Conservation (phyloP, 345 rosid genomes). For the Hirschfeldia incana region DNA sequence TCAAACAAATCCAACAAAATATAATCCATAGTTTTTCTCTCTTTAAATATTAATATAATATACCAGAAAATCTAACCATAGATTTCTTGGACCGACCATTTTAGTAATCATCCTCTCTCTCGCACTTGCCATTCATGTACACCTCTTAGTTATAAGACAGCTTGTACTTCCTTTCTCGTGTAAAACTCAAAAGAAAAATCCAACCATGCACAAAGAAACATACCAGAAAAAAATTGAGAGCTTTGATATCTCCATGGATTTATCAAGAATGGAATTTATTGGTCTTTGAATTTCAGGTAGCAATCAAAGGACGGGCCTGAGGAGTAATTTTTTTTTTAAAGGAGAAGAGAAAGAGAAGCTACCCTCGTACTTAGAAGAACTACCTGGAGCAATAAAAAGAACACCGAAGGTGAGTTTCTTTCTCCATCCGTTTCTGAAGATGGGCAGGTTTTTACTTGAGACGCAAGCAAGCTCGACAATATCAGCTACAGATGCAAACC, state of each 20-base stretch:
- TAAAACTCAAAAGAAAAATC: slow-evolving; percentile 7
- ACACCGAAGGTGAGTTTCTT: slow-evolving; percentile 8
- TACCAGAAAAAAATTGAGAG: background rate
- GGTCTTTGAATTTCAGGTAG: slow-evolving; percentile 1
- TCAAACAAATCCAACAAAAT: slow-evolving; percentile 7
- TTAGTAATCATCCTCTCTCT: slow-evolving; percentile 10
- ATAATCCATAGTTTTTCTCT: slow-evolving; percentile 3
- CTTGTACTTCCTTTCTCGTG: background rate
- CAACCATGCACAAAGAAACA: slow-evolving; percentile 5
- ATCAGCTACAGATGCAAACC: slow-evolving; percentile 26
- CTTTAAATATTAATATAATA: background rate
- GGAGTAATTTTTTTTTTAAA: background rate
- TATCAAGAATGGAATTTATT: background rate
- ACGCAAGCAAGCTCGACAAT: slow-evolving; percentile 13
- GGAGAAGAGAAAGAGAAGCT: background rate
- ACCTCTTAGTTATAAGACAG: background rate
- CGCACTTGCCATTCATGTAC: background rate
- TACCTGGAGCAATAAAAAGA: background rate
- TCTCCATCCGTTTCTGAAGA: background rate
- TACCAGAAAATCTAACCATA: slow-evolving; percentile 20
- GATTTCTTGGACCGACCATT: slow-evolving; percentile 28
- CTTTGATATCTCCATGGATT: background rate
- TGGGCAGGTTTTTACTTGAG: slow-evolving; percentile 27
- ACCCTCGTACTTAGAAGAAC: background rate
- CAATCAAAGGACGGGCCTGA: background rate